These are phyloP conservation scores for Trypanosoma congolense DNA, from an alignment of 208 protist genomes.

Conservation along the genomic window DNA sequence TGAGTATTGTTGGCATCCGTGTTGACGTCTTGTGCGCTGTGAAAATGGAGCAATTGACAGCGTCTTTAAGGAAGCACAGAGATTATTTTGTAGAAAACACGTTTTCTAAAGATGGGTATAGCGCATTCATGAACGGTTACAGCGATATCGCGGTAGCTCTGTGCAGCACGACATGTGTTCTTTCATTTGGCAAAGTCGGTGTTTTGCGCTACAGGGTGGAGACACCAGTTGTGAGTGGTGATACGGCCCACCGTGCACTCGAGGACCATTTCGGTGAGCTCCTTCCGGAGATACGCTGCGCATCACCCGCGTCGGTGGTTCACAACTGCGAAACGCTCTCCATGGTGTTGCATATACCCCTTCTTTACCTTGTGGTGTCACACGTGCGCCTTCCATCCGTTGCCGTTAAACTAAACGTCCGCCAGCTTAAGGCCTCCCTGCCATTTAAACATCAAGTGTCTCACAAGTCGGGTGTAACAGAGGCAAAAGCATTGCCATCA, in stretches of 20 bases:
- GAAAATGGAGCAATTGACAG: constrained; percentile 13
- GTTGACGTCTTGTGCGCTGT: constrained; percentile 20
- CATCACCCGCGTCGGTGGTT: constrained; percentile 8
- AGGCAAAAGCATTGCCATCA: background rate
- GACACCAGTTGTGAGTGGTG: constrained; percentile 7
- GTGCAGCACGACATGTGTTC: constrained; percentile 3
- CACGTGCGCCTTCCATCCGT: constrained; percentile 8
- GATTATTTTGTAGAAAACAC: constrained; percentile 34
- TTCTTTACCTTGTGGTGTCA: constrained; percentile 8
- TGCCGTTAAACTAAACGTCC: background rate
- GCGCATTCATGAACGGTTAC: constrained; percentile 55
- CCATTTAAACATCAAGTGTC: constrained; percentile 17
- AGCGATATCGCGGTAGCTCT: constrained; percentile 46
- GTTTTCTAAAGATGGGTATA: constrained; percentile 38
- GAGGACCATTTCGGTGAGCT: constrained; percentile 14
- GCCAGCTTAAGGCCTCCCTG: background rate
- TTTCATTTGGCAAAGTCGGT: constrained; percentile 10
- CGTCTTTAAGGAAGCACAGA: constrained; percentile 11
- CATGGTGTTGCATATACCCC: constrained; percentile 4
- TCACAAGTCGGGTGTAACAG: constrained; percentile 3
- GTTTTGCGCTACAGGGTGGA: constrained; percentile 7
- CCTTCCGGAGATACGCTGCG: constrained; percentile 18
- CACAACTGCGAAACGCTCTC: constrained; percentile 8
- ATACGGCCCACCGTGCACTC: background rate
- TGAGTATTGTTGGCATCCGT: constrained; percentile 19